Evolutionary conservation across 2,329 filamentous ascomycete species (phyloP).

Genomic region (Ophiostoma himal-ulmi): DNA sequence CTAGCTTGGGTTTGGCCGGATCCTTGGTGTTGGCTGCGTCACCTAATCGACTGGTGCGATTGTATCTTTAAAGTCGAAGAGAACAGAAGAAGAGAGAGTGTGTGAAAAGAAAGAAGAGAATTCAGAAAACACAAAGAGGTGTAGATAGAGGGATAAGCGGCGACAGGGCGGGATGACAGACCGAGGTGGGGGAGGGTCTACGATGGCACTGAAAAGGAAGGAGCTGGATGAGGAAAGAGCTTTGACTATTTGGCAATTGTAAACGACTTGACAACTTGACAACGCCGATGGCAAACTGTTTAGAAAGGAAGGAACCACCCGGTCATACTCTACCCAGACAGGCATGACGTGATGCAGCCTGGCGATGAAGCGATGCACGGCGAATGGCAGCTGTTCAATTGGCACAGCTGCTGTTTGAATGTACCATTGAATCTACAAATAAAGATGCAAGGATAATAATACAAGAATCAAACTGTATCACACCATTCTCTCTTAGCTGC

Average conservation of each 20-base stretch:
- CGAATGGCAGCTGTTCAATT: neutral
- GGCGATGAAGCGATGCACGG: constrained; percentile 19
- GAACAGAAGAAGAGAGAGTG: neutral
- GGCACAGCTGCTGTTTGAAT: neutral
- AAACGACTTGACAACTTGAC: neutral
- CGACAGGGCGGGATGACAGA: neutral
- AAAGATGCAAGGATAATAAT: neutral
- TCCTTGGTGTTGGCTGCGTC: neutral
- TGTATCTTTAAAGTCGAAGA: neutral
- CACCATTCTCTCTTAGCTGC: neutral
- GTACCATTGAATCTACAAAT: neutral
- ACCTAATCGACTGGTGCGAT: neutral
- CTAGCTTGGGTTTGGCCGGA: neutral
- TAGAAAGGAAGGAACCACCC: neutral
- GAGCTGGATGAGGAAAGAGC: neutral
- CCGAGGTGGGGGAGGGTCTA: neutral
- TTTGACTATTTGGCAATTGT: no score
- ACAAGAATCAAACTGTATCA: neutral
- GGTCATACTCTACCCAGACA: neutral
- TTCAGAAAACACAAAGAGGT: neutral
- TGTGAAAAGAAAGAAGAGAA: neutral
- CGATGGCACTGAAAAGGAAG: neutral
- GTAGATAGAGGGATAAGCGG: neutral
- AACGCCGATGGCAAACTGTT: neutral
- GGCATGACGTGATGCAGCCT: constrained; percentile 21